Conservation (phyloP, 2,329 filamentous ascomycete species). For the Xylaria sp. region DNA sequence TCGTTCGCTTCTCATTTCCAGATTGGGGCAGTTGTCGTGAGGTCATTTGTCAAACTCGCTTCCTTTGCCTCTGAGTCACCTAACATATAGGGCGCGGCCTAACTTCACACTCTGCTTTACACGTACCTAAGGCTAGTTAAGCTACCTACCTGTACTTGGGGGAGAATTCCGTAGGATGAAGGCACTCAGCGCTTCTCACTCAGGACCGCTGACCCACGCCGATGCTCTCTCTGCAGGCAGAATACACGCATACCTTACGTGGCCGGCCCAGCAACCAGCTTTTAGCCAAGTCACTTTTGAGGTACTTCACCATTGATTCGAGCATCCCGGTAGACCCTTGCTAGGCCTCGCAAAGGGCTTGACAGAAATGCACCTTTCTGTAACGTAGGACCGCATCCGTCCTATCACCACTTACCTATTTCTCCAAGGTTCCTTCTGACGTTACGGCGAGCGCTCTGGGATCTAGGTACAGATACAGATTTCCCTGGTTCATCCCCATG, state of each 20-base stretch:
- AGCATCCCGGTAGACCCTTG: constrained; percentile 6
- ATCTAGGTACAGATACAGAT: too few relatives aligned
- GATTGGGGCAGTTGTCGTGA: constrained; percentile 33
- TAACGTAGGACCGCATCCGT: constrained; percentile 34
- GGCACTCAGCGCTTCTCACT: constrained; percentile 5
- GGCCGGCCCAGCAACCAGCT: constrained; percentile 9
- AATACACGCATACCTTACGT: constrained; percentile 23
- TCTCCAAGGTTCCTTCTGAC: constrained; percentile 12
- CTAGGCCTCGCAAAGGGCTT: constrained; percentile 8
- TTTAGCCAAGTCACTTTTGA: constrained; percentile 3
- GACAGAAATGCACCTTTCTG: constrained; percentile 25
- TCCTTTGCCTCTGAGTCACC: constrained; percentile 14
- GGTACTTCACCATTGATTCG: constrained; percentile 9
- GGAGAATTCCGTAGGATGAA: constrained; percentile 7
- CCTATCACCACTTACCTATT: constrained; percentile 22
- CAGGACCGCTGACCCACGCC: constrained; percentile 17
- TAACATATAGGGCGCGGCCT: constrained; percentile 10
- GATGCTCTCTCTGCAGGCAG: constrained; percentile 13
- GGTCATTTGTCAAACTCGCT: constrained; percentile 27
- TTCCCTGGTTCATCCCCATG: neutral
- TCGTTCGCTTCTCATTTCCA: constrained; percentile 47
- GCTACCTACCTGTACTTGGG: constrained; percentile 11
- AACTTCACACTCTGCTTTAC: constrained; percentile 18
- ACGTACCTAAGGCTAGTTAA: too few relatives aligned
- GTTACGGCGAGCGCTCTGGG: neutral